Conservation (phyloP, 371 early-diverging fungal species). For the Lichtheimia ramosa region DNA sequence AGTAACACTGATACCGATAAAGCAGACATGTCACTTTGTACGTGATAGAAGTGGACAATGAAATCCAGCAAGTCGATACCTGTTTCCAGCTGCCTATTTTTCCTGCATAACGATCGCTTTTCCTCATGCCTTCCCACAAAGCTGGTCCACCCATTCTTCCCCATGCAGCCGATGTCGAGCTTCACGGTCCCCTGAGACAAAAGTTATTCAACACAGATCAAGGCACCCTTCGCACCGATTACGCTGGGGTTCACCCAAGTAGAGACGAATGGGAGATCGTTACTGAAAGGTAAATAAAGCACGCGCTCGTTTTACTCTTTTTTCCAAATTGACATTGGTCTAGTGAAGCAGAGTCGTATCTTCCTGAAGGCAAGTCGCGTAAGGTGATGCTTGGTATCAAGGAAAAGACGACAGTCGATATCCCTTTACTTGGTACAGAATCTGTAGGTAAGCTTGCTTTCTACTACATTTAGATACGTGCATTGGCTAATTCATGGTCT, state of each 20-base stretch:
- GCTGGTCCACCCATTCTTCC: neutral
- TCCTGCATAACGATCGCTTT: too few relatives aligned
- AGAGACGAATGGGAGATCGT: slow-evolving; percentile 12
- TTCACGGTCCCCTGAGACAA: neutral
- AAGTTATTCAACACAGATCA: slow-evolving; percentile 1
- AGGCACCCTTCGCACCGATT: neutral
- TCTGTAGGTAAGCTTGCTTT: slow-evolving; percentile 9
- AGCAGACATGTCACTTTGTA: too few relatives aligned
- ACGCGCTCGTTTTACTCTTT: neutral
- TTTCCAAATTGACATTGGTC: neutral
- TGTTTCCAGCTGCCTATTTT: too few relatives aligned
- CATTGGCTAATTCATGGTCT: neutral
- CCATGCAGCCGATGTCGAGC: neutral
- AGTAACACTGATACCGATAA: too few relatives aligned
- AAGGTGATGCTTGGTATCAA: slow-evolving; percentile 20
- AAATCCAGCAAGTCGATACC: too few relatives aligned
- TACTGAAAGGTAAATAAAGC: slow-evolving; percentile 3
- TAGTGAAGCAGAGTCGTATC: slow-evolving; percentile 15
- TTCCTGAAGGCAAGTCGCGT: slow-evolving; percentile 14
- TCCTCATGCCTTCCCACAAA: too few relatives aligned
- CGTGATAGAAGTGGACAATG: too few relatives aligned
- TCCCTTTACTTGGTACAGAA: slow-evolving; percentile 10
- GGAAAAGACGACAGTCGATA: neutral
- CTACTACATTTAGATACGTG: neutral
- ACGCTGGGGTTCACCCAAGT: neutral